Conservation (phyloP, 306 rosid genomes). For the Comarum palustre region DNA sequence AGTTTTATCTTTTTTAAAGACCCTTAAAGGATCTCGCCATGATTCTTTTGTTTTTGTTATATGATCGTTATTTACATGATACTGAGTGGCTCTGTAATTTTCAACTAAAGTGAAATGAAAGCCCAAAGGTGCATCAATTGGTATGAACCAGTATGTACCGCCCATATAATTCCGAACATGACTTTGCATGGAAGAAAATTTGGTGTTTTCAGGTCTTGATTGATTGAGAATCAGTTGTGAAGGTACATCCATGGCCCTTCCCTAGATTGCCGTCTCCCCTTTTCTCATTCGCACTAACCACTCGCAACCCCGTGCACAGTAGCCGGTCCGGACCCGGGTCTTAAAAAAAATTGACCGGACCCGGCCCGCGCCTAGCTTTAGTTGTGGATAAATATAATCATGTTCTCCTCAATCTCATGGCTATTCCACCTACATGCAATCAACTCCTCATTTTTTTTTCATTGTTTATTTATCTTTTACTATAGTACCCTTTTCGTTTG, state of each 20-base stretch:
- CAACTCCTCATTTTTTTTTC: too few species aligned
- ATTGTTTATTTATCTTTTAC: too few species aligned
- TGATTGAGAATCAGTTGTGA: background rate
- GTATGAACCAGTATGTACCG: background rate
- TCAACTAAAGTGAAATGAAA: background rate
- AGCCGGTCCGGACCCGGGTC: too few species aligned
- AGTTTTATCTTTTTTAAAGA: slow-evolving; percentile 4
- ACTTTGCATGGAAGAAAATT: background rate
- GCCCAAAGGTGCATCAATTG: background rate
- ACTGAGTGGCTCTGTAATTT: background rate
- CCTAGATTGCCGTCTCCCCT: background rate
- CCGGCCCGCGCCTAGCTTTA: too few species aligned
- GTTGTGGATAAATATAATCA: too few species aligned
- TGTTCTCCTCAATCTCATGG: too few species aligned
- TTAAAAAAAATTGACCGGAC: too few species aligned
- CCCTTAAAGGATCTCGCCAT: slow-evolving; percentile 1
- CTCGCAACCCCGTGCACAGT: background rate
- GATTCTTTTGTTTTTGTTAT: background rate
- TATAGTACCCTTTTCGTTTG: too few species aligned
- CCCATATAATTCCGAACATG: background rate
- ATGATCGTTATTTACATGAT: background rate
- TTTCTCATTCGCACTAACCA: background rate
- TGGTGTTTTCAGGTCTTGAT: too few species aligned
- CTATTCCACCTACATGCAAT: too few species aligned
- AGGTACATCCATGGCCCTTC: background rate